phyloP scores from a whole-genome alignment of 1,284 basidiomycete genomes.

The Cystobasidium pallidum region DNA sequence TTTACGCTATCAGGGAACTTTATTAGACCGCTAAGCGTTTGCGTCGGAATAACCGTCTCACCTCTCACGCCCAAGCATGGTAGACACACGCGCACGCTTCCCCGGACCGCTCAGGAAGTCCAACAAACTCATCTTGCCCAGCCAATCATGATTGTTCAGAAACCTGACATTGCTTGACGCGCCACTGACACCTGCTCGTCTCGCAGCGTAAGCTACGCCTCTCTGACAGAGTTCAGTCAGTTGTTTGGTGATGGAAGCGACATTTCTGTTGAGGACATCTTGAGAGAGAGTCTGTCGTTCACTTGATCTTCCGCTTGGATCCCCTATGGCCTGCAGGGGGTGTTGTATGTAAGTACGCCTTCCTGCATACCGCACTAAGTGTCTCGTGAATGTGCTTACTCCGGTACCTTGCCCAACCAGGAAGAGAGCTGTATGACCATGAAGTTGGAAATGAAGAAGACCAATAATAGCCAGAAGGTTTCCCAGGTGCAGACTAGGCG shows the following conservation, averaged over 20 bases:
- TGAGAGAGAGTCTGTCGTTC: constrained; percentile 75
- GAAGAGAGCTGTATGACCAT: constrained; percentile 78
- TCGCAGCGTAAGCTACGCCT: constrained; percentile 66
- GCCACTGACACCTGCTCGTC: constrained; percentile 54
- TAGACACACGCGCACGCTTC: constrained; percentile 76
- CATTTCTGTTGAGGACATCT: constrained; percentile 69
- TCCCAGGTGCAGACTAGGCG: constrained; percentile 84
- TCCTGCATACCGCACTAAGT: constrained; percentile 9
- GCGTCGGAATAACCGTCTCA: constrained; percentile 56
- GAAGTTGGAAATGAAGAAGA: constrained; percentile 80
- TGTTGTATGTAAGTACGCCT: constrained; percentile 76
- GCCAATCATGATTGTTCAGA: constrained; percentile 86
- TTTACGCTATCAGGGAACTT: constrained; percentile 67
- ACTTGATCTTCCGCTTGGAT: constrained; percentile 85
- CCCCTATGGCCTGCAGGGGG: constrained; percentile 85
- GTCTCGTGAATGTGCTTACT: constrained; percentile 1
- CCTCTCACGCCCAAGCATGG: constrained; percentile 92
- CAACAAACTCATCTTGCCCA: constrained; percentile 70
- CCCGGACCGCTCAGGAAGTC: constrained; percentile 85
- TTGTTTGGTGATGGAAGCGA: constrained; percentile 67
- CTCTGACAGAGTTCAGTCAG: constrained; percentile 73
- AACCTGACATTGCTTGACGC: constrained; percentile 59
- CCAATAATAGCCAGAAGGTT: constrained; percentile 87
- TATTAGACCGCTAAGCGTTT: neutral
- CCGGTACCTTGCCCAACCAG: constrained; percentile 62